Base-by-base conservation (phyloP, 768 basidiomycete genomes). In the Podaxis mareebaensis region DNA sequence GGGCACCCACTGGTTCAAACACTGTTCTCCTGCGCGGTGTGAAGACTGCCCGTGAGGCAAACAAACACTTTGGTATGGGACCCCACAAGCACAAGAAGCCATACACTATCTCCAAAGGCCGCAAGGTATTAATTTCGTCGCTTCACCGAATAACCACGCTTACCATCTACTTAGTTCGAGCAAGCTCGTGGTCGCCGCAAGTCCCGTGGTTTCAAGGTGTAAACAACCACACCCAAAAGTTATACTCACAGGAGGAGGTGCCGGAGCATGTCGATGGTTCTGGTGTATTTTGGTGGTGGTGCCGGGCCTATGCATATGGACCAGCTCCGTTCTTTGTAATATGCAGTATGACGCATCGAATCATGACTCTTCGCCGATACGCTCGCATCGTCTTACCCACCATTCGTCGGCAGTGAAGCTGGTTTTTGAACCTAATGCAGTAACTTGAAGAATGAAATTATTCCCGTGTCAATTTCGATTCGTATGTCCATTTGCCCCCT, bases 41-140 rank as follows among this genome's bases (percentile, higher is more conserved):
- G 80, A 90, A 89, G 86, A 97, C 89, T 77, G 83, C 92, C 63
- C 88, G 97, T 67, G 97, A 99, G 79, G 92, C 95, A 56, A 88
- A 92, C 83, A 95, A 93, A 78, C 96, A 99, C 86, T 98, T 98
- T 77, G 96, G 96, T 79, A 93, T 93, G 92, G 86, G 91, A 68
- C 95, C 95, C 61, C 93, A 96, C 89, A 94, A 98, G 81, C 83
- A 97, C 90, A 98, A 96, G 86, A 97, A 96, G 82, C 97, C 97
- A 53, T 92, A 95, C 82, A 92, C 95, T 53, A 83, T 81, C 72
- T 95, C 94, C 75, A 97, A 96, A 83, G 96, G 97, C 66, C 92
- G 96, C 87, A 98, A 97, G 80, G 89, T 90, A 71, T 46, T 77
- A 33, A 5, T 12, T 15, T 8, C 3, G n/a, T 3, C 7, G 26